These are phyloP conservation scores for Ganoderma sinense DNA, from an alignment of 1,284 basidiomycete genomes.

Conservation along the genomic window DNA sequence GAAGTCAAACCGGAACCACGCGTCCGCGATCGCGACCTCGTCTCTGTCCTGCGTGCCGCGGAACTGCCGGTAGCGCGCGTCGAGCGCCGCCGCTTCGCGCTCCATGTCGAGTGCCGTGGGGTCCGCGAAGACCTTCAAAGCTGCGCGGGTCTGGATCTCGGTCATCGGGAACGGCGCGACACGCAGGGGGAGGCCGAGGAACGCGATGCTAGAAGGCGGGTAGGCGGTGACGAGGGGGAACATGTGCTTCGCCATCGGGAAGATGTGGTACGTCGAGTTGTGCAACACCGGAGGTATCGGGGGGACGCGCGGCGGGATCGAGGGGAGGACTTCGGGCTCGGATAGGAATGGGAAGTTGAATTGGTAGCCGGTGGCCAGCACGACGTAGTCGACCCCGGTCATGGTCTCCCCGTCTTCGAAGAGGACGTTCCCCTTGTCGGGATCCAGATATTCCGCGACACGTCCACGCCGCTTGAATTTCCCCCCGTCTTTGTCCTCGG, in stretches of 20 bases:
- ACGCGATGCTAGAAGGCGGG: conserved; percentile 63
- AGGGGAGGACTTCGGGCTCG: conserved; percentile 40
- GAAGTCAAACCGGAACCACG: conserved; percentile 60
- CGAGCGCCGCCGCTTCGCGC: conserved; percentile 53
- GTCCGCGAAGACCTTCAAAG: conserved; percentile 59
- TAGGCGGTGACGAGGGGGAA: conserved; percentile 58
- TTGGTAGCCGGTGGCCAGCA: conserved; percentile 80
- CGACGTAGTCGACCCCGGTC: conserved; percentile 62
- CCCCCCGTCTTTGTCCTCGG: conserved; percentile 41
- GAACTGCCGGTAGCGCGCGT: conserved; percentile 57
- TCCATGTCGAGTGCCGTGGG: conserved; percentile 55
- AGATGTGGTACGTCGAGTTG: conserved; percentile 71
- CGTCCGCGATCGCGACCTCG: conserved; percentile 51
- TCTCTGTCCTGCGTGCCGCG: conserved; percentile 27
- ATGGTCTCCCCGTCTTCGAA: conserved; percentile 70
- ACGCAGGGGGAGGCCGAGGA: conserved; percentile 64
- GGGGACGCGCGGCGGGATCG: conserved; percentile 48
- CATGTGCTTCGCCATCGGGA: conserved; percentile 65
- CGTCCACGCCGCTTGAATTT: conserved; percentile 54
- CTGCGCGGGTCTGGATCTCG: conserved; percentile 71
- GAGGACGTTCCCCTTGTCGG: conserved; percentile 53
- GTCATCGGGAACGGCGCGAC: conserved; percentile 71
- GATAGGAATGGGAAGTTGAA: conserved; percentile 69
- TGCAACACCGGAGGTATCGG: conserved; percentile 57
- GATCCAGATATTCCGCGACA: conserved; percentile 49